Evolutionary conservation across 495 filamentous ascomycete genomes (phyloP).

Genomic region (Aspergillus egyptiacus): DNA sequence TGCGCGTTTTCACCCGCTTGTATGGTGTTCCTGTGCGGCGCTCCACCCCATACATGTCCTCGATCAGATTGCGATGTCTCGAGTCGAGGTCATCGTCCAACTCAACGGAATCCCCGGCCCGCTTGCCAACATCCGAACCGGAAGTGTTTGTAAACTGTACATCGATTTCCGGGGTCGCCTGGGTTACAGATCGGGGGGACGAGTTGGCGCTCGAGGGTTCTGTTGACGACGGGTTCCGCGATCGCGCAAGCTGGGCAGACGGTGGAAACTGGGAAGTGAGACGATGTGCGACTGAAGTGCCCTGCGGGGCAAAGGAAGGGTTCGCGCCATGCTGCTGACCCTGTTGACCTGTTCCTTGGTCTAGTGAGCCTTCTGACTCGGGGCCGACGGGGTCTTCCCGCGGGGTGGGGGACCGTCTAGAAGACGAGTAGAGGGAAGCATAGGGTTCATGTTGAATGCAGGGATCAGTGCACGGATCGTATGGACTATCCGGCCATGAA

Average conservation of each 20-base stretch:
- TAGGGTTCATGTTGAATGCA: slow-evolving; percentile 2
- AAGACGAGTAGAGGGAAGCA: slow-evolving; percentile 9
- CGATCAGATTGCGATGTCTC: slow-evolving; percentile 45
- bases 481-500: neutral
- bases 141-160: slow-evolving; percentile 25
- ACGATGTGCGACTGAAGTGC: slow-evolving; percentile 23
- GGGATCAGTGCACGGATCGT: neutral
- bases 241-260: slow-evolving; percentile 10
- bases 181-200: slow-evolving; percentile 10
- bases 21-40: slow-evolving; percentile 54
- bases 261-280: slow-evolving; percentile 15
- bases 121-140: slow-evolving; percentile 23
- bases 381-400: slow-evolving; percentile 15
- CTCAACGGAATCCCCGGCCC: slow-evolving; percentile 26
- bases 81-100: slow-evolving; percentile 12
- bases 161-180: slow-evolving; percentile 17
- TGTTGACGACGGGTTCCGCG: slow-evolving; percentile 6
- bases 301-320: slow-evolving; percentile 23
- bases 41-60: slow-evolving; percentile 66
- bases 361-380: slow-evolving; percentile 23
- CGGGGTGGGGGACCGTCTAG: slow-evolving; percentile 13
- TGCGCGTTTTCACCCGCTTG: slow-evolving; percentile 59
- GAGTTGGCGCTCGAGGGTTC: slow-evolving; percentile 8
- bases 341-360: slow-evolving; percentile 19
- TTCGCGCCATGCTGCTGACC: slow-evolving; percentile 12